These are phyloP conservation scores for Leucocoprinus sp. DNA, from an alignment of 768 basidiomycete genomes.

Conservation along the genomic window DNA sequence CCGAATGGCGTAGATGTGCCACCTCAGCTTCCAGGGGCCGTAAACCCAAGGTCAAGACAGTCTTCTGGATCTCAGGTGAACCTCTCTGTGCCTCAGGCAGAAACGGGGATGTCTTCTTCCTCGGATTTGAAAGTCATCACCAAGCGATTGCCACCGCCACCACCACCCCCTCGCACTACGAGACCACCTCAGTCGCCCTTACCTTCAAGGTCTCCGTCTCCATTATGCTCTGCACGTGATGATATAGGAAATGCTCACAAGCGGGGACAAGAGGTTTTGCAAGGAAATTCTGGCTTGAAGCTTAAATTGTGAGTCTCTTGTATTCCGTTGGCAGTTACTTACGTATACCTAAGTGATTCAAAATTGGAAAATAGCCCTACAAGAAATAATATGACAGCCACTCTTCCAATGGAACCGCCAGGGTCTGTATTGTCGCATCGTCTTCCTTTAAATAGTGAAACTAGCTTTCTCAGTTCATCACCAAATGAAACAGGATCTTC, in stretches of 20 bases:
- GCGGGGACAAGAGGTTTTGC: slow-evolving; percentile 7
- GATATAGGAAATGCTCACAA: slow-evolving; percentile 1
- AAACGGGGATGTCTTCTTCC: slow-evolving; percentile 38
- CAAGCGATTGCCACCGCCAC: slow-evolving; percentile 50
- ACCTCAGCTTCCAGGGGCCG: slow-evolving; percentile 15
- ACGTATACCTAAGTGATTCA: no score
- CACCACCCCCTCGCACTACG: slow-evolving; percentile 37
- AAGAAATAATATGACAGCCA: not conserved
- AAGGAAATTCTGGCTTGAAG: slow-evolving; percentile 16
- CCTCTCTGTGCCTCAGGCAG: slow-evolving; percentile 17
- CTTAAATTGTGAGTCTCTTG: slow-evolving; percentile 19
- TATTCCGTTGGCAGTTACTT: not conserved
- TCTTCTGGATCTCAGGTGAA: slow-evolving; percentile 25
- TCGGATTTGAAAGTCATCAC: slow-evolving; percentile 41
- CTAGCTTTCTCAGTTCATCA: not conserved
- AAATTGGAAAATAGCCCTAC: slow-evolving; percentile 7
- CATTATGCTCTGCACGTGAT: slow-evolving; percentile 29
- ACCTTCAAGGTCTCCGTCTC: slow-evolving; percentile 31
- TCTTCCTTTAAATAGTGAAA: not conserved
- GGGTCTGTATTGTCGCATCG: slow-evolving; percentile 3
- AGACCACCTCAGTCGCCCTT: slow-evolving; percentile 24
- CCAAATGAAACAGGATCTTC: slow-evolving; percentile 4
- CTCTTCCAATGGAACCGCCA: not conserved
- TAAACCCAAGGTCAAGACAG: slow-evolving; percentile 33
- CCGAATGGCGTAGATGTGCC: not conserved